Percentiles rank a stretch among this genome's conserved stretches.
Conservation (phyloP, 768 basidiomycete species). For the Gloeopeniophorella convolvens region DNA sequence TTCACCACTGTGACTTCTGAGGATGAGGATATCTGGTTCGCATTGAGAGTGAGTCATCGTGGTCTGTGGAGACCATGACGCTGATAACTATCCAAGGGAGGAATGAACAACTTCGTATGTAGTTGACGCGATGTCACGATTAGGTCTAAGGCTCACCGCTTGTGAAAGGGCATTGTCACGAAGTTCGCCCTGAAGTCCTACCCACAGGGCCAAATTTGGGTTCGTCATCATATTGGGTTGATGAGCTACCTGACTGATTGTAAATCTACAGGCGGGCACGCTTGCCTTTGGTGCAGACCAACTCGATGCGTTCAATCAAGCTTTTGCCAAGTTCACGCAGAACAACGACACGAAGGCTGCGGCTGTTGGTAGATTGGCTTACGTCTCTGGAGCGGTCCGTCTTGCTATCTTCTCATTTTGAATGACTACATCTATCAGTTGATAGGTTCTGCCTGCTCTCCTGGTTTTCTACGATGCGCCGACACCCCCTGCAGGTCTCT, state of each 20-base stretch:
- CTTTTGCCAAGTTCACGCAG: slow-evolving; percentile 9
- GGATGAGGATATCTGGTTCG: slow-evolving; percentile 18
- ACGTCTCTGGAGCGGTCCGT: slow-evolving; percentile 31
- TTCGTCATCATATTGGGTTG: background rate
- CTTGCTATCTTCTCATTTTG: slow-evolving; percentile 5
- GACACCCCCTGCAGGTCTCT: slow-evolving; percentile 38
- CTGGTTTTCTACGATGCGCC: slow-evolving; percentile 51
- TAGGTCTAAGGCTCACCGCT: background rate
- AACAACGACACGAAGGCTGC: background rate
- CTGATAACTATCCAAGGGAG: slow-evolving; percentile 4
- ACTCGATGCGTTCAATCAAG: background rate
- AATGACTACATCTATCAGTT: slow-evolving; percentile 32
- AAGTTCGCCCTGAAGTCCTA: slow-evolving; percentile 13
- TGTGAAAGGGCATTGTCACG: slow-evolving; percentile 14
- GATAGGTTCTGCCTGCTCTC: background rate
- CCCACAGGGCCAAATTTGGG: slow-evolving; percentile 14
- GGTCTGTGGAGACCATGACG: background rate
- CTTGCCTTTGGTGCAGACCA: background rate
- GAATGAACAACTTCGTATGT: slow-evolving; percentile 16
- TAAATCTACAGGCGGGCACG: background rate
- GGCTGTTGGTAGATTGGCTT: background rate
- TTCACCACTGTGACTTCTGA: slow-evolving; percentile 11
- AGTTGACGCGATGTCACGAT: too few species aligned
- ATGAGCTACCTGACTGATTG: background rate
- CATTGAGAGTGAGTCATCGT: background rate